Evolutionary conservation across 306 rosid species (phyloP), one percentile per base, ranked within the genome.

Genomic region (Trifolium fragiferum): DNA sequence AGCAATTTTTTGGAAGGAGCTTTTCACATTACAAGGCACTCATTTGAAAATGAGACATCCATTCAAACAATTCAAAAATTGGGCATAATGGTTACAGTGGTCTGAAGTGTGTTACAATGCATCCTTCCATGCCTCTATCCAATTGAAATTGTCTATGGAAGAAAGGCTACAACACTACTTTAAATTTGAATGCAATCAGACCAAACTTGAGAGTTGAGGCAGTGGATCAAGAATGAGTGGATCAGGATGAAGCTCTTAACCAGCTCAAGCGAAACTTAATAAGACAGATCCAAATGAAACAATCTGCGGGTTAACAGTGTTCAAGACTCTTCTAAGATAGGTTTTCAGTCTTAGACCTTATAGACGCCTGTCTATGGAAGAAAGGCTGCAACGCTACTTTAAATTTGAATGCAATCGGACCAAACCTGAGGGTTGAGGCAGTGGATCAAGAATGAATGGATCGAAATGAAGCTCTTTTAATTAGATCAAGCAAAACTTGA

Each of bases 381-480:
- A 7, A 7, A 53, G 27, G 59, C 59, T 53, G 19, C 59, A 12
- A 8, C 23, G 19, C 25, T 53, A 53, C 7, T 8, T 3, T 20
- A 53, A 20, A 53, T 18, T 53, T 53, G 19, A 53, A 19, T 53
- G 27, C 59, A 53, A 53, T 53, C 19, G 19, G 60, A 19, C 14
- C 60, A 53, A 53, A 53, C 27, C 2, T 25, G 27, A 25, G 27
- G 27, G 27, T 19, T 53, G 60, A 53, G 13, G 11, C 23, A 50
- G 14, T 55, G 33, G 6, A 12, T 11, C 32, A 54, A 54, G 30
- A 20, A 23, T 54, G 10, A 54, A 8, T 27, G 66, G 37, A 30
- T 60, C 4, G 2, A 41, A 11, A 59, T 60, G 66, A 60, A 60
- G 21, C 16, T 60, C 18, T 60, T 60, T 60, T 60, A 30, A 60